phyloP scores from a whole-genome alignment of 345 rosid genomes.

The Salix brachista region DNA sequence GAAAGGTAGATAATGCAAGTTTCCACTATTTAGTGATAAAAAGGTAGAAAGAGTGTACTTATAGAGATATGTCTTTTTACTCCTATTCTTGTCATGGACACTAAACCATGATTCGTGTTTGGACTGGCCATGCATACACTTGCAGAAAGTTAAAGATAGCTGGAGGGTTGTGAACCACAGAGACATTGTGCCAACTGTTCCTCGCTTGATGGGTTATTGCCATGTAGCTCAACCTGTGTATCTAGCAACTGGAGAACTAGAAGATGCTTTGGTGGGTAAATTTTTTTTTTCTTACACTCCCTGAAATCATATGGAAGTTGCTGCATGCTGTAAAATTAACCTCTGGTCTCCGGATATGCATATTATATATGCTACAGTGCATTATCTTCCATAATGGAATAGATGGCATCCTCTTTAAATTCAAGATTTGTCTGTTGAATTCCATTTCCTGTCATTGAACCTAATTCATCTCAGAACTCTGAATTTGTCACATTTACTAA shows the following conservation, averaged over 20 bases:
- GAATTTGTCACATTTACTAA: neutral
- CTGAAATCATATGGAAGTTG: neutral
- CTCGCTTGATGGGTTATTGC: conserved; percentile 95
- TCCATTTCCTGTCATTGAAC: neutral
- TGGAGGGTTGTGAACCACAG: conserved; percentile 96
- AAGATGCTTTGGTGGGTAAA: conserved; percentile 55
- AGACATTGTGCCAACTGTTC: conserved; percentile 95
- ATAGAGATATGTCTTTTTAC: neutral
- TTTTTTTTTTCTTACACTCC: neutral
- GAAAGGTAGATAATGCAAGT: neutral
- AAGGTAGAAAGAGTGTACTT: too few relatives aligned
- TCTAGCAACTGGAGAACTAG: conserved; percentile 63
- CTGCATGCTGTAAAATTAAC: neutral
- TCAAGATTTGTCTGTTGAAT: neutral
- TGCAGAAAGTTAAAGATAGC: conserved; percentile 86
- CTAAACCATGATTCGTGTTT: neutral
- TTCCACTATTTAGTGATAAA: neutral
- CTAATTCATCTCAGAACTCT: neutral
- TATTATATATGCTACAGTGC: neutral
- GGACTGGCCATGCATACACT: conserved; percentile 5
- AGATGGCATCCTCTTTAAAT: neutral
- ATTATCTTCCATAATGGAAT: neutral
- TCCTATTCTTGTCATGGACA: neutral
- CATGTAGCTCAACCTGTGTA: conserved; percentile 92
- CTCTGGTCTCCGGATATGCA: neutral